Percentiles rank a stretch among this genome's conserved stretches.
These are phyloP conservation scores for Wakefieldia striispora DNA, from an alignment of 768 basidiomycete species.

Conservation along the genomic window DNA sequence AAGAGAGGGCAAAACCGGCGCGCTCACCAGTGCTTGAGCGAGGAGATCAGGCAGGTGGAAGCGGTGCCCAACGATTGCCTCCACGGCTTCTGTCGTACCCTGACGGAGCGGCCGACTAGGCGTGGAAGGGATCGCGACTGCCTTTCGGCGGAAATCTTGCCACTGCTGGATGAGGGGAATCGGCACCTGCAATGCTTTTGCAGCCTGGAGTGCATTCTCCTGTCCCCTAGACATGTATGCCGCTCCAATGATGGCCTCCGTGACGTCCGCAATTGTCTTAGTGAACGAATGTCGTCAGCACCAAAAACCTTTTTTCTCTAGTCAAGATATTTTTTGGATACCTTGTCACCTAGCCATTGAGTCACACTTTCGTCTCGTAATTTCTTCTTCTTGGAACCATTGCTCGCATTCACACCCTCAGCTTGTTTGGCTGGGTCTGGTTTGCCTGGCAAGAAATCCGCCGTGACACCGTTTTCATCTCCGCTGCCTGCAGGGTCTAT, in stretches of 20 bases:
- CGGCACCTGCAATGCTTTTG: slow-evolving; percentile 64
- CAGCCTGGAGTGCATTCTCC: slow-evolving; percentile 60
- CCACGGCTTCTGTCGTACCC: slow-evolving; percentile 54
- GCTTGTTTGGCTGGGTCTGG: slow-evolving; percentile 12
- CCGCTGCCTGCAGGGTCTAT: slow-evolving; percentile 27
- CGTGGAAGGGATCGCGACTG: slow-evolving; percentile 42
- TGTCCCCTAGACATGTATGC: slow-evolving; percentile 74
- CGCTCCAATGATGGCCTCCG: slow-evolving; percentile 82
- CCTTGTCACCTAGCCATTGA: slow-evolving; percentile 79
- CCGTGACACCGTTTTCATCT: slow-evolving; percentile 27
- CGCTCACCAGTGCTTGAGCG: slow-evolving; percentile 67
- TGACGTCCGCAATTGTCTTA: slow-evolving; percentile 80
- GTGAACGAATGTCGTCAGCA: slow-evolving; percentile 15
- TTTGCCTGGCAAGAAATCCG: slow-evolving; percentile 8
- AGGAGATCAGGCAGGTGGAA: slow-evolving; percentile 64
- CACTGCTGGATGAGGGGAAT: slow-evolving; percentile 63
- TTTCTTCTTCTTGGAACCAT: slow-evolving; percentile 35
- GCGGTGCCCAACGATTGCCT: slow-evolving; percentile 60
- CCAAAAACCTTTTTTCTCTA: background rate
- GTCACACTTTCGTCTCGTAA: slow-evolving; percentile 40
- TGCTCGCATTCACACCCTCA: slow-evolving; percentile 5
- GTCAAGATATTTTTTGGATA: slow-evolving; percentile 22
- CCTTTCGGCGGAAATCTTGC: slow-evolving; percentile 63
- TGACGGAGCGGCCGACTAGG: slow-evolving; percentile 44
- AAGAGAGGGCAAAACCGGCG: background rate